These are phyloP conservation scores for Talaromyces sp. DNA, from an alignment of 2,329 filamentous ascomycete species.

Conservation along the genomic window DNA sequence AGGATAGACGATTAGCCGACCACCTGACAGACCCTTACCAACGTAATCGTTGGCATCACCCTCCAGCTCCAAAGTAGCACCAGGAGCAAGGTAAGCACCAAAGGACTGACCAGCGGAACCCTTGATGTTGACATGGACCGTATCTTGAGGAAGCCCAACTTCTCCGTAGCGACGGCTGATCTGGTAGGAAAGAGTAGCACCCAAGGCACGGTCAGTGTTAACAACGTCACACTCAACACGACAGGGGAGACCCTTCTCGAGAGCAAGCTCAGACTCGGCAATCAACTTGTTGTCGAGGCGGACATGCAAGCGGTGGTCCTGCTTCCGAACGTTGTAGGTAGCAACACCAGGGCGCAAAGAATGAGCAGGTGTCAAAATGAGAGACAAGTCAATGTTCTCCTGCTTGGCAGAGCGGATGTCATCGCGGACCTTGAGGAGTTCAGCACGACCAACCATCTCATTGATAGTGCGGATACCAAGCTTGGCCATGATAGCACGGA, in stretches of 20 bases:
- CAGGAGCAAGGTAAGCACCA: conserved; percentile 87
- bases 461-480: conserved; percentile 94
- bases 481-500: conserved; percentile 94
- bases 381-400: conserved; percentile 85
- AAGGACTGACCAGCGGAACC: conserved; percentile 96
- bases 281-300: conserved; percentile 97
- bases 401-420: conserved; percentile 87
- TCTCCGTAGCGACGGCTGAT: conserved; percentile 91
- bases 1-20: conserved; percentile 89
- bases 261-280: conserved; percentile 86
- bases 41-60: conserved; percentile 97
- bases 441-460: conserved; percentile 94
- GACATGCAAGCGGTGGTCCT: conserved; percentile 90
- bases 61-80: conserved; percentile 91
- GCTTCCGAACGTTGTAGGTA: conserved; percentile 96
- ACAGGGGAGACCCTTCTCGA: conserved; percentile 90
- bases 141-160: conserved; percentile 83
- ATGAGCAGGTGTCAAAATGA: conserved; percentile 93
- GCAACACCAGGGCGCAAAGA: conserved; percentile 90
- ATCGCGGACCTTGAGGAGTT: conserved; percentile 80
- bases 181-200: conserved; percentile 91
- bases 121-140: conserved; percentile 94
- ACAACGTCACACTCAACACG: conserved; percentile 94
- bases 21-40: conserved; percentile 91
- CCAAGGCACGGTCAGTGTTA: conserved; percentile 92